phyloP scores from a whole-genome alignment of 148 eudicot species.

The Heliosperma pusillum region DNA sequence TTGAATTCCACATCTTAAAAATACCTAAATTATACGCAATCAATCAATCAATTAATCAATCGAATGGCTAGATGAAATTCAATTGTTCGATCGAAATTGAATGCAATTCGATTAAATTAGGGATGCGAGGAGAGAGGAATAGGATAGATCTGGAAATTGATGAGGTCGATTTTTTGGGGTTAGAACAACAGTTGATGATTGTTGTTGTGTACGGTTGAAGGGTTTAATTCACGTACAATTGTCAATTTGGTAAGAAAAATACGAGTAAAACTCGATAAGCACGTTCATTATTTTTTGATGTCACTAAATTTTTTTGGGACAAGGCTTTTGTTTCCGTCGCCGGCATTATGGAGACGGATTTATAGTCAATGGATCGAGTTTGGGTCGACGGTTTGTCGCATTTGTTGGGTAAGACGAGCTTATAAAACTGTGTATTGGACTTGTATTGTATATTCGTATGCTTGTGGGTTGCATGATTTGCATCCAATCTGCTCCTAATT shows the following conservation, averaged over 20 bases:
- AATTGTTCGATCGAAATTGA: neutral
- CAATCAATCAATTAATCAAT: neutral
- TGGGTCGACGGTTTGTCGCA: no score
- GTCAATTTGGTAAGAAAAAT: neutral
- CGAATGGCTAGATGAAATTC: neutral
- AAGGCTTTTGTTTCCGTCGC: no score
- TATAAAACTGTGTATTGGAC: no score
- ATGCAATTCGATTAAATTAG: neutral
- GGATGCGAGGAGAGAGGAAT: neutral
- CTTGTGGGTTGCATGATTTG: no score
- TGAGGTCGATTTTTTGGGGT: neutral
- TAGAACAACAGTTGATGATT: constrained; percentile 9
- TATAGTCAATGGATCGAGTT: no score
- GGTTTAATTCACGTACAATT: neutral
- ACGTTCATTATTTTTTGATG: no score
- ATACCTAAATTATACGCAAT: neutral
- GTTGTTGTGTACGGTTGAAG: constrained; percentile 10
- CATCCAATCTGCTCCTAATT: no score
- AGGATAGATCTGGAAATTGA: constrained; percentile 17
- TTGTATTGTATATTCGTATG: no score
- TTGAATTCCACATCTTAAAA: constrained; percentile 64
- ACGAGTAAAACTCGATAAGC: no score
- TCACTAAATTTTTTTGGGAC: no score
- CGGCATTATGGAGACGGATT: no score
- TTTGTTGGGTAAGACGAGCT: no score